Evolutionary conservation across 495 filamentous ascomycete species (phyloP).

Genomic region (Aspergillus campestris): DNA sequence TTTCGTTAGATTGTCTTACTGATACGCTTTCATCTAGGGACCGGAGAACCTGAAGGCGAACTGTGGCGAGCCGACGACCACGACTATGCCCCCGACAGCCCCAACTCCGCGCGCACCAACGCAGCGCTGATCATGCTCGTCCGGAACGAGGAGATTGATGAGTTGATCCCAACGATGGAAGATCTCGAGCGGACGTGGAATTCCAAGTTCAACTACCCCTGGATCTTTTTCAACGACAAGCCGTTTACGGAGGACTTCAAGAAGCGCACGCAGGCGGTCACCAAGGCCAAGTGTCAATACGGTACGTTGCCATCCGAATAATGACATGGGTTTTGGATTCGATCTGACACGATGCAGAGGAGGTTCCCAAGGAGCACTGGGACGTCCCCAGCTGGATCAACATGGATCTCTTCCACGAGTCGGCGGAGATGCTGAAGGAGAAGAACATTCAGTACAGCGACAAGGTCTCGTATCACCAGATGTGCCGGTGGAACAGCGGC

Average conservation of each 20-base stretch:
- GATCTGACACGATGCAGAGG: constrained; percentile 41
- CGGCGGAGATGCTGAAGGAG: constrained; percentile 71
- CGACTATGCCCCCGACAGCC: constrained; percentile 62
- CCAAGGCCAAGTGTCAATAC: constrained; percentile 78
- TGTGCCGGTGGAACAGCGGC: constrained; percentile 99
- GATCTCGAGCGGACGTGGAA: constrained; percentile 97
- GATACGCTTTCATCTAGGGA: constrained; percentile 41
- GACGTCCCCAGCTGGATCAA: constrained; percentile 88
- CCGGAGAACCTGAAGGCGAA: constrained; percentile 69
- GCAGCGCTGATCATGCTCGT: constrained; percentile 89
- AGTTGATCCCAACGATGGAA: constrained; percentile 75
- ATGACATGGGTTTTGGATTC: neutral
- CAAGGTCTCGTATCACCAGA: constrained; percentile 91
- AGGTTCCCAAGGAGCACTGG: constrained; percentile 94
- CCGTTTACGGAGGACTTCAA: constrained; percentile 93
- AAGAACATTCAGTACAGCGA: constrained; percentile 81
- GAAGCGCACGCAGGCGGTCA: constrained; percentile 60
- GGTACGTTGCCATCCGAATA: constrained; percentile 38
- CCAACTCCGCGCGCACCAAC: constrained; percentile 73
- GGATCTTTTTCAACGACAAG: constrained; percentile 97
- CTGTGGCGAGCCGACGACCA: constrained; percentile 60
- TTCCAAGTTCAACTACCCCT: constrained; percentile 98
- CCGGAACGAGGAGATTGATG: constrained; percentile 78
- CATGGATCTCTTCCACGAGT: constrained; percentile 74
- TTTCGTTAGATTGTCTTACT: no score